Percentiles rank a stretch among this genome's conserved stretches.
phyloP scores from a whole-genome alignment of 306 rosid species.

The Ormosia emarginata region DNA sequence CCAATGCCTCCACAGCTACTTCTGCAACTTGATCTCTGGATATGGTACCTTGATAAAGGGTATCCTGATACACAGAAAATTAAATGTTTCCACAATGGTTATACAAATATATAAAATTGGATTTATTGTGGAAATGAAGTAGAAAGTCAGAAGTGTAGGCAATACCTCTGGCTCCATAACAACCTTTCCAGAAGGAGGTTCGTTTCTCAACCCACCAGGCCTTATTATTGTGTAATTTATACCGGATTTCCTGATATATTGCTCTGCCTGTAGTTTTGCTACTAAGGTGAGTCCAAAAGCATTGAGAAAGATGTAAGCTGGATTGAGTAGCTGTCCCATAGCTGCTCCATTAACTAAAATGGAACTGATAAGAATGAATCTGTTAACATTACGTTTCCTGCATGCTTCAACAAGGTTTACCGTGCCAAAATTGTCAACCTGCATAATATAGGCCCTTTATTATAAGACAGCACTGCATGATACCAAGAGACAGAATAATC shows the following conservation, averaged over 20 bases:
- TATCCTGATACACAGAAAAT: conserved; percentile 51
- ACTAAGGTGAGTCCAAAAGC: conserved; percentile 87
- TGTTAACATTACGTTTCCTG: conserved; percentile 63
- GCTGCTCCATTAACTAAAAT: conserved; percentile 96
- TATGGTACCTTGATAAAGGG: conserved; percentile 74
- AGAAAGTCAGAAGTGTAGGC: conserved; percentile 7
- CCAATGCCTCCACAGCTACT: conserved; percentile 85
- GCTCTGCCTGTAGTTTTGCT: conserved; percentile 93
- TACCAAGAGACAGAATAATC: conserved; percentile 1
- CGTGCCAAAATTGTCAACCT: conserved; percentile 93
- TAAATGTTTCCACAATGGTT: background rate
- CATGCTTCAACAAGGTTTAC: conserved; percentile 95
- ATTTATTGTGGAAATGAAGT: background rate
- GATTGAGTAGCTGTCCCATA: conserved; percentile 90
- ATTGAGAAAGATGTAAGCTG: conserved; percentile 86
- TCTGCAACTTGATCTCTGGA: conserved; percentile 96
- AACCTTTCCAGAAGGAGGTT: conserved; percentile 80
- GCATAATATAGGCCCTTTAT: conserved; percentile 5
- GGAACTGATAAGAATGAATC: conserved; percentile 90
- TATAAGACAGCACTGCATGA: background rate
- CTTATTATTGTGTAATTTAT: conserved; percentile 91
- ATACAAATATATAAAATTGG: background rate
- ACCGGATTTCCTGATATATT: conserved; percentile 77
- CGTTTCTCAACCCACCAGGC: conserved; percentile 93
- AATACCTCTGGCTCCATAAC: conserved; percentile 92